Evolutionary conservation across 1,284 basidiomycete species (phyloP).

Genomic region (Rhodofomes roseus): DNA sequence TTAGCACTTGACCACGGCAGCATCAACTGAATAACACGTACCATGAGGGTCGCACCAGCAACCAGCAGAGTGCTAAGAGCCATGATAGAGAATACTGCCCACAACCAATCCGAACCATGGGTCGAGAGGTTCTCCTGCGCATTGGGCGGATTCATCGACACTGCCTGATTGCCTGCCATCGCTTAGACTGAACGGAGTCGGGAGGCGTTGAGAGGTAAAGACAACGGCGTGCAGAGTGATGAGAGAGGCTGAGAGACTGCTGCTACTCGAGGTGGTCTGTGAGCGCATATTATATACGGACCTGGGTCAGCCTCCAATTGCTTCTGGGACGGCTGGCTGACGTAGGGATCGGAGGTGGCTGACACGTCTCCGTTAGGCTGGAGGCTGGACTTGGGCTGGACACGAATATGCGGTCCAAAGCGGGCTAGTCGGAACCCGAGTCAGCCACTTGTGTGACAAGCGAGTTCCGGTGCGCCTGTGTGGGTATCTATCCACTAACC

Average conservation of each 20-base stretch:
- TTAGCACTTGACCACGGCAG: background rate
- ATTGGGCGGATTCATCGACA: slow-evolving; percentile 32
- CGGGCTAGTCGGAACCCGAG: background rate
- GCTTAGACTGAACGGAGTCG: background rate
- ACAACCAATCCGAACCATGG: slow-evolving; percentile 47
- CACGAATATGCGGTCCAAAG: background rate
- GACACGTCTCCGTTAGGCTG: background rate
- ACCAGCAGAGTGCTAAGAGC: slow-evolving; percentile 34
- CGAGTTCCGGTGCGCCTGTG: too few species aligned
- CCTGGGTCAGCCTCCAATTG: background rate
- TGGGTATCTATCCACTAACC: too few species aligned
- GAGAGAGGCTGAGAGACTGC: background rate
- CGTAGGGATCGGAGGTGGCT: background rate
- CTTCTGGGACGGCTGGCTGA: background rate
- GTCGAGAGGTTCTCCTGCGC: slow-evolving; percentile 36
- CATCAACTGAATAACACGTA: slow-evolving; percentile 9
- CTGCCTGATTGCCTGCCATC: slow-evolving; percentile 17
- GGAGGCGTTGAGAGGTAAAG: background rate
- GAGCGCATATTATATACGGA: background rate
- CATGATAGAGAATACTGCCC: slow-evolving; percentile 52
- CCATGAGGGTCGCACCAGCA: slow-evolving; percentile 36
- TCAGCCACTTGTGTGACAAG: background rate
- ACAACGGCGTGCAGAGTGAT: background rate
- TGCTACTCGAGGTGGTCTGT: background rate
- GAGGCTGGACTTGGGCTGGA: background rate